These are phyloP conservation scores for Tylopilus sp. DNA, from an alignment of 768 basidiomycete genomes.

Conservation along the genomic window DNA sequence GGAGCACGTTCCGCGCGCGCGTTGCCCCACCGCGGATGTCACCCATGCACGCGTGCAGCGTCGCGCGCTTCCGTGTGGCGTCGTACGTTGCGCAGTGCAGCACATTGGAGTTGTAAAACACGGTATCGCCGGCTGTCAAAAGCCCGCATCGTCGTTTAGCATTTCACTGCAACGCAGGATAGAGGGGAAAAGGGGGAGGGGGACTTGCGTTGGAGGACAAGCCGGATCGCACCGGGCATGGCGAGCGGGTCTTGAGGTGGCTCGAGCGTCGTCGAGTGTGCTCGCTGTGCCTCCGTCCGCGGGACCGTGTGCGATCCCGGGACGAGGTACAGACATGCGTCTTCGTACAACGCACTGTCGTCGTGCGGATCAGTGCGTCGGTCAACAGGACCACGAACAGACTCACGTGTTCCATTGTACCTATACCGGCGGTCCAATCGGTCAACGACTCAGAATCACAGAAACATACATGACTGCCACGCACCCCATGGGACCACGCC, in stretches of 20 bases:
- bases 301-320: slow-evolving; percentile 62
- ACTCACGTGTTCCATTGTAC: slow-evolving; percentile 81
- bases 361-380: too few species aligned
- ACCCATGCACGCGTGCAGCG: slow-evolving; percentile 69
- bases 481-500: slow-evolving; percentile 64
- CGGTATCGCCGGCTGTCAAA: slow-evolving; percentile 59
- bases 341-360: slow-evolving; percentile 60
- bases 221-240: slow-evolving; percentile 66
- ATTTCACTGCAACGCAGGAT: too few species aligned
- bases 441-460: background rate
- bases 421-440: slow-evolving; percentile 35
- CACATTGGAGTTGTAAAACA: slow-evolving; percentile 80
- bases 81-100: slow-evolving; percentile 71
- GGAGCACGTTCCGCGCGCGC: slow-evolving; percentile 70
- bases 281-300: slow-evolving; percentile 56
- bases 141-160: background rate
- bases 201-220: slow-evolving; percentile 51
- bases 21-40: slow-evolving; percentile 56
- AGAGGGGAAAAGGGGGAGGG: background rate
- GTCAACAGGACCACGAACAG: background rate
- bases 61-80: slow-evolving; percentile 47
- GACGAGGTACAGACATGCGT: slow-evolving; percentile 68
- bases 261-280: slow-evolving; percentile 45
- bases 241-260: slow-evolving; percentile 49
- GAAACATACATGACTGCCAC: background rate